Evolutionary conservation across 1,139 yeast species (phyloP), one percentile per base, ranked within the genome.

Genomic region (Pichia sp.): DNA sequence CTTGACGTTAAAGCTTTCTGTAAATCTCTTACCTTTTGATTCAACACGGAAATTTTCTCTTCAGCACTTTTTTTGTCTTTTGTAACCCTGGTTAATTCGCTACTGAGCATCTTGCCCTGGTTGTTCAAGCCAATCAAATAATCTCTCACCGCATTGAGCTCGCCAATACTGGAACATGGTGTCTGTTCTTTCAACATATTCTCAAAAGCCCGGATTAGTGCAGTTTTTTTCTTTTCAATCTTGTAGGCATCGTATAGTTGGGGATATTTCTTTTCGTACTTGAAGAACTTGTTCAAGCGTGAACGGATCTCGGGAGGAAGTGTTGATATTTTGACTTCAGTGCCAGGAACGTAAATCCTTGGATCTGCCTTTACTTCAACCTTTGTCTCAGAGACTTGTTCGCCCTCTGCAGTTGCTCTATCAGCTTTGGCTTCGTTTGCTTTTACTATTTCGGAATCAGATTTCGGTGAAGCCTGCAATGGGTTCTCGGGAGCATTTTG

Each of bases 241-340:
- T 89, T 87, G 70, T 87, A 91, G 0, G 98, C 97, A 47, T 85
- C 86, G 47, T 89, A 75, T 16, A 91, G 72, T 21, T 82, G 70
- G 0, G 97, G 98, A 65, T 90, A 91, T 64, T 88, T 88, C 53
- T 86, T 87, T 67, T 93, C 98, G 66, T 90, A 93, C 66, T 89
- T 90, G 53, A 79, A 82, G 65, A 88, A 88, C 71, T 88, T 90
- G 56, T 79, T 78, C 68, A 91, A 70, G 62, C 85, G 86, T 13
- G 83, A 71, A 58, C 78, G 76, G 26, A 64, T 55, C 10, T 63
- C 66, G 8, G 60, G 57, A 1, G 62, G 56, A 34, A 84, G 67
- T 2, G 75, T 72, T 9, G 70, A 70, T 39, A 71, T 57, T 41
- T 48, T 54, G 2, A 66, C 58, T 49, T 73, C 72, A 10, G 74